phyloP scores from a whole-genome alignment of 257 asterid species.

The Solanum arcanum region DNA sequence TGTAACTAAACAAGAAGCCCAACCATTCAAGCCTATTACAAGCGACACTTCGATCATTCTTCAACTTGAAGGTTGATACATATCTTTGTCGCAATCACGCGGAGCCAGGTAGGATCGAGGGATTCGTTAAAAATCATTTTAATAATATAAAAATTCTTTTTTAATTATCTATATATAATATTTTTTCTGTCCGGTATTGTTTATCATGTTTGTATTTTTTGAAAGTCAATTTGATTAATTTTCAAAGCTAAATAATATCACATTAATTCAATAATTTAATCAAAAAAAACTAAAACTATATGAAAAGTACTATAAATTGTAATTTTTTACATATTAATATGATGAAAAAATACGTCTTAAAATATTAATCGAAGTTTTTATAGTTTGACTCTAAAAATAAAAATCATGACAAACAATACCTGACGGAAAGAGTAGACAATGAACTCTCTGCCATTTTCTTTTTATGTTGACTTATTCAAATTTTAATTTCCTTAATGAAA shows the following conservation, averaged over 20 bases:
- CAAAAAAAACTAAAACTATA: too few relatives aligned
- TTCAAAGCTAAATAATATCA: too few relatives aligned
- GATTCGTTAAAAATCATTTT: neutral
- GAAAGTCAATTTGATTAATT: too few relatives aligned
- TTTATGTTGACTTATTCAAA: neutral
- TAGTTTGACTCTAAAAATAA: too few relatives aligned
- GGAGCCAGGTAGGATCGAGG: neutral
- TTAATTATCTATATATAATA: neutral
- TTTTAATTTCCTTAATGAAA: neutral
- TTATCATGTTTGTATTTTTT: too few relatives aligned
- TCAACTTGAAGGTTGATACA: neutral
- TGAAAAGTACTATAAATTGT: too few relatives aligned
- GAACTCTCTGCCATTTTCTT: neutral
- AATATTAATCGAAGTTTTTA: too few relatives aligned
- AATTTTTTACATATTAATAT: too few relatives aligned
- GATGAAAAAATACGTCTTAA: too few relatives aligned
- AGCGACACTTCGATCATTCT: neutral
- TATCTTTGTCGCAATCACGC: neutral
- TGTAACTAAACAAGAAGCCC: neutral
- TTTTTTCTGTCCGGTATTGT: accelerated
- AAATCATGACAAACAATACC: too few relatives aligned
- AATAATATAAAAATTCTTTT: too few relatives aligned
- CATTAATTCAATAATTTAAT: too few relatives aligned
- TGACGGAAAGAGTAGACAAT: neutral
- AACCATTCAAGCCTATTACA: neutral